Percentiles rank a stretch among this genome's conserved stretches.
Evolutionary conservation across 106 monocot genomes (phyloP).

Genomic region (Allium fistulosum): DNA sequence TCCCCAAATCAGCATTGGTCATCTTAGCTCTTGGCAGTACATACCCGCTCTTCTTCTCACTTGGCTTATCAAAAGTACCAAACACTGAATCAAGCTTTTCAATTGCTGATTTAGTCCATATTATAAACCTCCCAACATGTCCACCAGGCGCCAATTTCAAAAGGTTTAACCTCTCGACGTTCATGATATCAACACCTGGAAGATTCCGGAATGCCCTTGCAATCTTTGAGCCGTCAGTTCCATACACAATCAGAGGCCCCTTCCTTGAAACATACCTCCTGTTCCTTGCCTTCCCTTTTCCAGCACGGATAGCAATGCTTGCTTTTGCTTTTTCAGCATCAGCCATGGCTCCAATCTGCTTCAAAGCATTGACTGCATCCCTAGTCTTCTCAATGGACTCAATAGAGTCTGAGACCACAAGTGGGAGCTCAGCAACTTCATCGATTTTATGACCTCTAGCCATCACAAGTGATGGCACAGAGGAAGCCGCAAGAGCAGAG

Average conservation of each 20-base stretch:
- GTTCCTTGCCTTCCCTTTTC: conserved; percentile 83
- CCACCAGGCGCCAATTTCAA: conserved; percentile 82
- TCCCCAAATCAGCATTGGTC: conserved; percentile 57
- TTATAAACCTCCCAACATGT: conserved; percentile 62
- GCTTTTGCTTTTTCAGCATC: conserved; percentile 87
- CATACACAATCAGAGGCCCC: conserved; percentile 76
- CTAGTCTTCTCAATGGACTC: conserved; percentile 67
- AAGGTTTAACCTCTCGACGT: conserved; percentile 76
- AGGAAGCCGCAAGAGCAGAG: conserved; percentile 56
- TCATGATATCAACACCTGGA: conserved; percentile 69
- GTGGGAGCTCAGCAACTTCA: conserved; percentile 48
- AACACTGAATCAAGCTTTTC: conserved; percentile 74
- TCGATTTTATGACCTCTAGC: conserved; percentile 66
- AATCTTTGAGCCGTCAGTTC: conserved; percentile 75
- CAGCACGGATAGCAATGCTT: conserved; percentile 47
- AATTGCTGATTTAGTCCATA: conserved; percentile 90
- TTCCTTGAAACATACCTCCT: conserved; percentile 58
- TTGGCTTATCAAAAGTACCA: conserved; percentile 63
- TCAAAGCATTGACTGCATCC: conserved; percentile 62
- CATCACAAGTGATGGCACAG: conserved; percentile 46
- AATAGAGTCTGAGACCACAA: conserved; percentile 57
- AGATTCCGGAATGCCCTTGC: conserved; percentile 85
- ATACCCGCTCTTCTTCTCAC: conserved; percentile 64
- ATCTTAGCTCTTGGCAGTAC: conserved; percentile 80
- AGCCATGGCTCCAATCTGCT: conserved; percentile 58